A percentile compares a stretch with the other conserved stretches of the same genome.
Evolutionary conservation across 129 eudicot species (phyloP).

Genomic region (Rutidosis leptorrhynchoides): DNA sequence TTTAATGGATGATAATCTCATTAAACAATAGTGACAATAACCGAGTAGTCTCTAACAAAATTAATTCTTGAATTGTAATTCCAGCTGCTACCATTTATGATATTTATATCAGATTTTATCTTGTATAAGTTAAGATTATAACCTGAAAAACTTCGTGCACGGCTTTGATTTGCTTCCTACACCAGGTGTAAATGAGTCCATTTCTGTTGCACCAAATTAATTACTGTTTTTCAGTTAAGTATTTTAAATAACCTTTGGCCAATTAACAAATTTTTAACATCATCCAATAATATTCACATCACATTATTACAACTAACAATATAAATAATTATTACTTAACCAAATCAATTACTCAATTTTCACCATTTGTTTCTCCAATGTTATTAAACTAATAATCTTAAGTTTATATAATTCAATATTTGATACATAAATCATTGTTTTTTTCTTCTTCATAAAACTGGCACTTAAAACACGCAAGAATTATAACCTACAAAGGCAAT

Average conservation of each 20-base stretch:
- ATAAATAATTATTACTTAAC: slow-evolving; percentile 1
- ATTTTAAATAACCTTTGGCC: slow-evolving; percentile 22
- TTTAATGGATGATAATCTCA: neutral
- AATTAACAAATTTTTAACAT: slow-evolving; percentile 27
- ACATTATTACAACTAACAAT: slow-evolving; percentile 13
- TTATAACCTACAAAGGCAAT: slow-evolving; percentile 1
- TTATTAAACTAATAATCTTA: neutral
- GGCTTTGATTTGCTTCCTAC: slow-evolving; percentile 99
- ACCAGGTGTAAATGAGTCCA: slow-evolving; percentile 76
- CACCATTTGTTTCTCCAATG: neutral
- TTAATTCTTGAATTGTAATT: slow-evolving; percentile 18
- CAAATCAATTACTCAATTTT: neutral
- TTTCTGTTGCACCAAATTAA: slow-evolving; percentile 69
- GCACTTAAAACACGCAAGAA: neutral
- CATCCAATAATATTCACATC: slow-evolving; percentile 2
- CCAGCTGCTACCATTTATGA: slow-evolving; percentile 27
- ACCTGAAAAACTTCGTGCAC: slow-evolving; percentile 97
- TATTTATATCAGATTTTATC: slow-evolving; percentile 24
- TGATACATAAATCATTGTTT: neutral
- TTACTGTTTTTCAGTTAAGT: slow-evolving; percentile 52
- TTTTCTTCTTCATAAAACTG: neutral
- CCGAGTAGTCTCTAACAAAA: slow-evolving; percentile 8
- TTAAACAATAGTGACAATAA: neutral
- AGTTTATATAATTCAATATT: neutral
- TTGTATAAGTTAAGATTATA: slow-evolving; percentile 31